Conservation (phyloP, 352 stramenopile species). For the Globisporangium echinulatum region DNA sequence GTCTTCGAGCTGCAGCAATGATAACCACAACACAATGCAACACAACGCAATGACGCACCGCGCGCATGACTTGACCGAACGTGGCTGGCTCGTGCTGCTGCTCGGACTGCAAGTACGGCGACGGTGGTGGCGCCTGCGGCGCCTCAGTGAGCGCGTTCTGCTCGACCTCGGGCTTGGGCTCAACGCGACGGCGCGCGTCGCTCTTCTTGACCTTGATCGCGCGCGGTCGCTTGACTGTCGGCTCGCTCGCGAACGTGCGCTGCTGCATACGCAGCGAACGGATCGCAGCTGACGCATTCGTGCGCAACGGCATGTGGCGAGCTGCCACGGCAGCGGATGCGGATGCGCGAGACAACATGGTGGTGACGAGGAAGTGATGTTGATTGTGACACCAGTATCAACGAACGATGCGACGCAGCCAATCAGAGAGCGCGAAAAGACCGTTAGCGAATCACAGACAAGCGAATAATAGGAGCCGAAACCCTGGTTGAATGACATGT, state of each 20-base stretch:
- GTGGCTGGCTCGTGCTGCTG: constrained; percentile 40
- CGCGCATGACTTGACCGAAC: constrained; percentile 60
- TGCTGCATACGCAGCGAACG: neutral
- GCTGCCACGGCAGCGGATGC: too few species aligned
- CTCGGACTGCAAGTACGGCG: constrained; percentile 26
- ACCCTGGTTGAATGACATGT: too few species aligned
- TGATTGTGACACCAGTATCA: too few species aligned
- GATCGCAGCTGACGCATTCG: neutral
- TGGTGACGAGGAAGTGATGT: too few species aligned
- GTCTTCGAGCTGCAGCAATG: too few species aligned
- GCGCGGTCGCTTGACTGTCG: constrained; percentile 40
- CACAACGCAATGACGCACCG: constrained; percentile 20
- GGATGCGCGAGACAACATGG: too few species aligned
- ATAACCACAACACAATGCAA: too few species aligned
- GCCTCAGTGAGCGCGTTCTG: constrained; percentile 34
- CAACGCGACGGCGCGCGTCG: constrained; percentile 45
- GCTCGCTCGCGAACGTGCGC: constrained; percentile 31
- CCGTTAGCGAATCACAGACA: too few species aligned
- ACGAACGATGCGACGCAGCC: too few species aligned
- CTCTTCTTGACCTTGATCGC: constrained; percentile 69
- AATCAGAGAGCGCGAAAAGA: too few species aligned
- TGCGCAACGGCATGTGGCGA: neutral
- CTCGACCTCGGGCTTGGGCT: constrained; percentile 25
- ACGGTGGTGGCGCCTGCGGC: constrained; percentile 16
- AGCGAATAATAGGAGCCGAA: too few species aligned